Percentiles rank a stretch among this genome's conserved stretches.
Conservation (phyloP, 106 monocot genomes). For the Dioscorea alata region DNA sequence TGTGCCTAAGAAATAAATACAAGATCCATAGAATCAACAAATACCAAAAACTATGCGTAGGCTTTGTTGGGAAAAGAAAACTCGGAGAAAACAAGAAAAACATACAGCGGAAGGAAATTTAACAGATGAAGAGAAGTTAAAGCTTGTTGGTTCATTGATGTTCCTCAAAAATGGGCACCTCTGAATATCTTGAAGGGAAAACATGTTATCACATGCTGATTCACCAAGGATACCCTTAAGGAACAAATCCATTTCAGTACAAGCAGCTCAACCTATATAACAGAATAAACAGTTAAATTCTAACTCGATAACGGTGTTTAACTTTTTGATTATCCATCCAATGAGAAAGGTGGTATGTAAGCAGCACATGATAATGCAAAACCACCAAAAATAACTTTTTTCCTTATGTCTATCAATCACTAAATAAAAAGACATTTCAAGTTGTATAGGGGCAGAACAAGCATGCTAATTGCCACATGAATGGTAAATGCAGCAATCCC, state of each 20-base stretch:
- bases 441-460: no score
- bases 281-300: neutral
- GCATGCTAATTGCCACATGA: no score
- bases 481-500: no score
- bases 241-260: conserved; percentile 2
- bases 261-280: neutral
- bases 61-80: neutral
- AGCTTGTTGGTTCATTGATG: conserved; percentile 81
- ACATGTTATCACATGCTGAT: conserved; percentile 17
- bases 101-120: conserved; percentile 53
- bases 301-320: neutral
- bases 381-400: no score
- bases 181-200: conserved; percentile 48
- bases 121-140: conserved; percentile 50
- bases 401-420: no score
- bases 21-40: neutral
- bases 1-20: conserved; percentile 22
- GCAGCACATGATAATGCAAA: no score
- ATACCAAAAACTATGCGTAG: neutral
- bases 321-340: no score
- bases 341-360: no score
- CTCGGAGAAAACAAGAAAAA: neutral
- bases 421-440: no score
- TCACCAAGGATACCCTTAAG: conserved; percentile 11
- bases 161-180: conserved; percentile 91